Conservation (phyloP, 208 protist genomes). For the Trypanosoma scelopori region DNA sequence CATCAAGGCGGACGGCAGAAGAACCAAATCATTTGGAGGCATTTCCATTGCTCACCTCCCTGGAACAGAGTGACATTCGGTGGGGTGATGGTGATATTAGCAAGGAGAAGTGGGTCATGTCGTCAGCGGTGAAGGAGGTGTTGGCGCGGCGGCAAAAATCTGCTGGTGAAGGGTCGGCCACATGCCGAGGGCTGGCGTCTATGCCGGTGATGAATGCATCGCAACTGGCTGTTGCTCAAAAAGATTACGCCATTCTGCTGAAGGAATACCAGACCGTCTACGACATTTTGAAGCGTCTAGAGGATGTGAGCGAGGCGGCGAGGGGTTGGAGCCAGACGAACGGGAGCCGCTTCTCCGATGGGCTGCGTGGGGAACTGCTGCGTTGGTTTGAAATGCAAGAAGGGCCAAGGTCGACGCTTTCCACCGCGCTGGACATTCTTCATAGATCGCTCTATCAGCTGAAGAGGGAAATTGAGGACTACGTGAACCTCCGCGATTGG, state of each 20-base stretch:
- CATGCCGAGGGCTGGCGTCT: background rate
- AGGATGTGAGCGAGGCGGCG: slow-evolving; percentile 29
- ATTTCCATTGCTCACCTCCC: slow-evolving; percentile 20
- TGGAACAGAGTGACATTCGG: slow-evolving; percentile 31
- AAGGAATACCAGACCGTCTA: slow-evolving; percentile 21
- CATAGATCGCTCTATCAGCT: slow-evolving; percentile 40
- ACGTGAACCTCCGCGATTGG: slow-evolving; percentile 48
- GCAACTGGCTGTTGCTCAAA: slow-evolving; percentile 22
- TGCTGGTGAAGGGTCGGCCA: background rate
- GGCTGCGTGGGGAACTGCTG: slow-evolving; percentile 23
- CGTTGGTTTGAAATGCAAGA: slow-evolving; percentile 33
- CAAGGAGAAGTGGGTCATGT: slow-evolving; percentile 10
- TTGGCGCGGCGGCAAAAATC: slow-evolving; percentile 9
- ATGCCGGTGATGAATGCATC: slow-evolving; percentile 28
- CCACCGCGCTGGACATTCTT: slow-evolving; percentile 24
- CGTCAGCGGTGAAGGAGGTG: slow-evolving; percentile 19
- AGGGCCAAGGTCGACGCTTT: slow-evolving; percentile 5
- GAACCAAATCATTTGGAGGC: background rate
- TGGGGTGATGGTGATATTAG: slow-evolving; percentile 35
- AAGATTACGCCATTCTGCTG: slow-evolving; percentile 23
- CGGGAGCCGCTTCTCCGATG: slow-evolving; percentile 15
- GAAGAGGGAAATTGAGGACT: slow-evolving; percentile 62
- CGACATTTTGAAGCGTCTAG: slow-evolving; percentile 12
- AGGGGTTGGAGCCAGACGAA: slow-evolving; percentile 24
- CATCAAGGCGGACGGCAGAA: background rate